Conservation (phyloP, 2,329 filamentous ascomycete genomes). For the Stylonectria norvegica region DNA sequence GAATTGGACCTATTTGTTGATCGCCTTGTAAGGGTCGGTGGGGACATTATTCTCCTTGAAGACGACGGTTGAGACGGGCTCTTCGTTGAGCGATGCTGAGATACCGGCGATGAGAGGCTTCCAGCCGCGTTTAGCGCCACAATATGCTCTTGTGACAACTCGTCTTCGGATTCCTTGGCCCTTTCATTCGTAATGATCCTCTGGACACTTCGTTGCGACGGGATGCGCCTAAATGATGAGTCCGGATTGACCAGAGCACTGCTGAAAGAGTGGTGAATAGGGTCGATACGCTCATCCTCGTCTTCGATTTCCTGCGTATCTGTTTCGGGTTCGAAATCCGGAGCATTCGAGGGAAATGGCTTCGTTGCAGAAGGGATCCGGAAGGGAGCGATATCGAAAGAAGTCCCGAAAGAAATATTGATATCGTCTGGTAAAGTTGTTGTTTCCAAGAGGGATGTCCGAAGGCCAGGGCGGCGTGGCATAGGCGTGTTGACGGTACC, state of each 20-base stretch:
- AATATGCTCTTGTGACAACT: constrained; percentile 11
- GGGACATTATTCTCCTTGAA: constrained; percentile 9
- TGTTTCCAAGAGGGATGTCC: background rate
- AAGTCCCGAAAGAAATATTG: constrained; percentile 5
- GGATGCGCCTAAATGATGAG: constrained; percentile 12
- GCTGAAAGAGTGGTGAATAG: constrained; percentile 5
- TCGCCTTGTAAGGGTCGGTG: constrained; percentile 4
- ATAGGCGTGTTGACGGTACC: constrained; percentile 21
- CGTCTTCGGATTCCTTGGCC: constrained; percentile 14
- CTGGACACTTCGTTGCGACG: constrained; percentile 9
- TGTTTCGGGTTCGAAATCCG: constrained; percentile 2
- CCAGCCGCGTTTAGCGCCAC: constrained; percentile 18
- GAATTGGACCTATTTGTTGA: constrained; percentile 7
- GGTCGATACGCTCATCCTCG: constrained; percentile 15
- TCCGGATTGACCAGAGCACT: constrained; percentile 1
- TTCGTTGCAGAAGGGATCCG: constrained; percentile 13
- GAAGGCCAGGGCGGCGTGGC: constrained; percentile 7
- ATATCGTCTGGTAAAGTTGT: too few species aligned
- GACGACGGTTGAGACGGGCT: constrained; percentile 9
- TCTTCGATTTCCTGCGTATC: constrained; percentile 3
- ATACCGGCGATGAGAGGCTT: constrained; percentile 28
- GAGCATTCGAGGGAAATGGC: background rate
- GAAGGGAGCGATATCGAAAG: constrained; percentile 20
- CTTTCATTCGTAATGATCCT: constrained; percentile 1
- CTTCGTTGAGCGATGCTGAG: constrained; percentile 21